phyloP scores from a whole-genome alignment of 2,329 filamentous ascomycete genomes.

The Claviceps quebecensis region DNA sequence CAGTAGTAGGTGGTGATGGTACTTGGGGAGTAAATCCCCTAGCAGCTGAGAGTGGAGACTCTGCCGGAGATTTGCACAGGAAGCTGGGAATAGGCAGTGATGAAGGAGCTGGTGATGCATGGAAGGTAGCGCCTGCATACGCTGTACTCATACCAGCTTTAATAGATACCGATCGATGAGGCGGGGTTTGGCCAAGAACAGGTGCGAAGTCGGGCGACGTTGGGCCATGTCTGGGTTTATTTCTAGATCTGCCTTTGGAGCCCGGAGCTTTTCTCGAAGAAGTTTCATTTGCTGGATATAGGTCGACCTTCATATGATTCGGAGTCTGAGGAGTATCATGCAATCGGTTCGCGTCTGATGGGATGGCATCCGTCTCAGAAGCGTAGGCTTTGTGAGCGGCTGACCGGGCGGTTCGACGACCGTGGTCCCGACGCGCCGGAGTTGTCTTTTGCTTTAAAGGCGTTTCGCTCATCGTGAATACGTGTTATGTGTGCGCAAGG shows the following conservation, averaged over 20 bases:
- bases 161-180: constrained; percentile 25
- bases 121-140: constrained; percentile 89
- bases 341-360: constrained; percentile 19
- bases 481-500: neutral
- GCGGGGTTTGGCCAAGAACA: constrained; percentile 28
- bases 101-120: constrained; percentile 84
- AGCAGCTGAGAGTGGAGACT: constrained; percentile 33
- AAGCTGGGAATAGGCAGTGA: constrained; percentile 85
- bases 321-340: constrained; percentile 30
- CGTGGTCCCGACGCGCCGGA: constrained; percentile 23
- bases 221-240: constrained; percentile 13
- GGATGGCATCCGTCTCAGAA: constrained; percentile 38
- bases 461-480: constrained; percentile 4
- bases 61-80: constrained; percentile 57
- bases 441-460: constrained; percentile 12
- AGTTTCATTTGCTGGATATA: constrained; percentile 15
- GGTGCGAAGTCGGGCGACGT: constrained; percentile 29
- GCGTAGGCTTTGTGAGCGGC: constrained; percentile 40
- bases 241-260: constrained; percentile 18
- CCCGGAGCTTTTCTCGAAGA: constrained; percentile 15
- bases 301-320: constrained; percentile 25
- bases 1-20: constrained; percentile 38
- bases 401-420: constrained; percentile 25
- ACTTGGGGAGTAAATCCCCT: constrained; percentile 22
- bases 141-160: constrained; percentile 39